Percentiles rank a stretch among this genome's conserved stretches.
Conservation (phyloP, 768 basidiomycete genomes). For the Boletus rex-veris region DNA sequence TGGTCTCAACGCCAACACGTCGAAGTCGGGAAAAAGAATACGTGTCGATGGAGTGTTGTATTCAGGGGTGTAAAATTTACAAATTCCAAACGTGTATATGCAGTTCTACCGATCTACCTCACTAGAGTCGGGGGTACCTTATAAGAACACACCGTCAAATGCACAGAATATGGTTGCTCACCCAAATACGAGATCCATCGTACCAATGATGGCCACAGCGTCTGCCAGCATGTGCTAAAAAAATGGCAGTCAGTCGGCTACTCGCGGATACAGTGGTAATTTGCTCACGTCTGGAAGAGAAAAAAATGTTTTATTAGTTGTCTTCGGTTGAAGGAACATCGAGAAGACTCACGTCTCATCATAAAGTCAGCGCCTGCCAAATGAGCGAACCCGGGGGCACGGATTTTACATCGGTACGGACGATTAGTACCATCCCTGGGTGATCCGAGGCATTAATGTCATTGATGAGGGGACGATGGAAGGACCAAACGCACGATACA, state of each 20-base stretch:
- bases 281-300: slow-evolving; percentile 37
- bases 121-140: slow-evolving; percentile 1
- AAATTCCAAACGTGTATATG: not conserved
- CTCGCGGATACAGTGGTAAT: not conserved
- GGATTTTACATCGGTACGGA: slow-evolving; percentile 95
- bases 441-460: not conserved
- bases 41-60: slow-evolving; percentile 1
- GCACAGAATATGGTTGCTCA: slow-evolving; percentile 39
- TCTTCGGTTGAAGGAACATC: not conserved
- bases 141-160: not conserved
- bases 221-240: slow-evolving; percentile 86
- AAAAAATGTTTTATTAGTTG: slow-evolving; percentile 6
- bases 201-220: slow-evolving; percentile 95
- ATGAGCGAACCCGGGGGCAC: slow-evolving; percentile 95
- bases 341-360: slow-evolving; percentile 74
- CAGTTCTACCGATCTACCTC: slow-evolving; percentile 32
- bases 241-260: slow-evolving; percentile 12
- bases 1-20: no score
- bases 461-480: not conserved
- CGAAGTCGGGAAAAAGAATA: no score
- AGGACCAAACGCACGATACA: slow-evolving; percentile 64
- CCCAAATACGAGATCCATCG: slow-evolving; percentile 98
- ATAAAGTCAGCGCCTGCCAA: slow-evolving; percentile 96
- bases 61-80: slow-evolving; percentile 5
- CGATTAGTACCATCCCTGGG: slow-evolving; percentile 88